Base-by-base conservation (phyloP, 164 flowering plant genomes). In the Protea cynaroides region DNA sequence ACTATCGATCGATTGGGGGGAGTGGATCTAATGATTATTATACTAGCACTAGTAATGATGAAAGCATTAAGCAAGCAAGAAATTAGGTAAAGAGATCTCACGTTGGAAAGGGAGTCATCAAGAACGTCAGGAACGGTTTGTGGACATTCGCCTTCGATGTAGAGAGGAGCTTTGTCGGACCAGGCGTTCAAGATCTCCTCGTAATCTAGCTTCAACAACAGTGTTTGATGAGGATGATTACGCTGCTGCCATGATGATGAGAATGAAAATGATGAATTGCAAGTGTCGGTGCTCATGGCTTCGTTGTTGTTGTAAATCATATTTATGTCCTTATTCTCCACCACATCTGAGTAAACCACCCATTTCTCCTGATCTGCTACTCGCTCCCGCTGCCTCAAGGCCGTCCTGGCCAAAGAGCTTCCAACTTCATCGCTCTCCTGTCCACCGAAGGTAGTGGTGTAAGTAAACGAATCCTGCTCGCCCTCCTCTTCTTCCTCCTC, bases 201-300 rank as follows among this genome's bases (percentile, higher is more conserved):
- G 65, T 87, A 88, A 72, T 91, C 97, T 37, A 91, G 91, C 77
- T 91, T 91, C 82, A 91, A 72, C 44, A 77, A 78, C 70, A 84
- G 66, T 34, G 79, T 8, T 7, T 21, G 56, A 62, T 59, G 62
- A 37, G 29, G 24, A 56, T 36, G 24, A 34, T 3, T 4, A 11
- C 2, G 4, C 3, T 15, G 3, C 56, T 18, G n/a, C n/a, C n/a
- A n/a, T 25, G 17, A 52, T 56, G 43, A 38, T 57, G 58, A 58
- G 34, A 52, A 59, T 57, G 58, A 57, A 61, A 12, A 56, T 47
- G 40, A 29, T 25, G 25, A 37, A 5, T 29, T 29, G 34, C 5
- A 2, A 29, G 2, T 29, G 34, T 29, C 5, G 34, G 5, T 29
- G 34, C 34, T 29, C 34, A 29, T 29, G 34, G 34, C 34, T 29